phyloP scores from a whole-genome alignment of 257 asterid genomes.

The Nicotiana paniculata region DNA sequence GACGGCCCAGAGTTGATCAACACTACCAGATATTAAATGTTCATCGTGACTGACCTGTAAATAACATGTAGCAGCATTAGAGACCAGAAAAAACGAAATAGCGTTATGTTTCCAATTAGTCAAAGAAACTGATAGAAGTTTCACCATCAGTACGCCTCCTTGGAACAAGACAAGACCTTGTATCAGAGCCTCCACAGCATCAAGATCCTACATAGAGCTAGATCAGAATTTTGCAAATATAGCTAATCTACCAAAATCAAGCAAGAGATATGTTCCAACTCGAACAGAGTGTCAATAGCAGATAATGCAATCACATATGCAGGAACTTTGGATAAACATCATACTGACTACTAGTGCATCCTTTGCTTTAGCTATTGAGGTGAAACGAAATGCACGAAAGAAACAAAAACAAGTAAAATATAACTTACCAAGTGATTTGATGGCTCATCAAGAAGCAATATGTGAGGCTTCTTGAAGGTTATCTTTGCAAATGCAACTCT shows the following conservation, averaged over 20 bases:
- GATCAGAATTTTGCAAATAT: neutral
- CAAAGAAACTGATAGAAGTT: neutral
- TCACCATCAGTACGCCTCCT: conserved; percentile 95
- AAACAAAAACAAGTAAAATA: neutral
- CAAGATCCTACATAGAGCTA: conserved; percentile 60
- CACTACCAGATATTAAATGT: conserved; percentile 94
- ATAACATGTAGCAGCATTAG: conserved; percentile 5
- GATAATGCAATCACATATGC: neutral
- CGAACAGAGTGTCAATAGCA: neutral
- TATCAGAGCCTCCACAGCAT: conserved; percentile 95
- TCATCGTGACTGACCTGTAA: conserved; percentile 94
- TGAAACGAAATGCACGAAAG: neutral
- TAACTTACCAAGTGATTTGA: conserved; percentile 94
- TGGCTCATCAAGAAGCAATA: conserved; percentile 92
- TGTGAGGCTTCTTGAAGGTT: conserved; percentile 97
- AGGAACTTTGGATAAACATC: neutral
- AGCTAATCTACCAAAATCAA: neutral
- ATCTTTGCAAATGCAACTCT: conserved; percentile 97
- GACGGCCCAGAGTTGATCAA: conserved; percentile 89
- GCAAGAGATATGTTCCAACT: neutral
- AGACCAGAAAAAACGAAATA: neutral
- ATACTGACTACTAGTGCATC: neutral
- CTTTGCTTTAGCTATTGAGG: neutral
- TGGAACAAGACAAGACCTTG: conserved; percentile 95
- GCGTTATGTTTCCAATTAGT: neutral